Evolutionary conservation across 331 rosid genomes (phyloP), one percentile per base, ranked within the genome.

Genomic region (Rhamnella rubrinervis): DNA sequence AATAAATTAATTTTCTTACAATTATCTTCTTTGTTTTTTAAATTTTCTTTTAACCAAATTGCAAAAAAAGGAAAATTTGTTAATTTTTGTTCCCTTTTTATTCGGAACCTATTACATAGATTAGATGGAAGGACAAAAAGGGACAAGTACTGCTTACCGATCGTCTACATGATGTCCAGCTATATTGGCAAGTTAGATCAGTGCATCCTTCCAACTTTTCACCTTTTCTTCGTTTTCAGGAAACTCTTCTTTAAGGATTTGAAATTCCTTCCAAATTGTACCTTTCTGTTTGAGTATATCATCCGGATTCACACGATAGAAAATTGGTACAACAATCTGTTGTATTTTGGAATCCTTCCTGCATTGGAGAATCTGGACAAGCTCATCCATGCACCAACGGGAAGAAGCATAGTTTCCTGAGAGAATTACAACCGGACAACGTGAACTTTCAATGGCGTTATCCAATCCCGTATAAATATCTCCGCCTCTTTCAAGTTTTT

Each of bases 251-350:
- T 71, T 55, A 4, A 55, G 61, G 0, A 21, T 14, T 14, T 11
- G 21, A 17, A 71, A 51, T 15, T 44, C 62, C 31, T 61, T 0
- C 6, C 0, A 17, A 17, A 50, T 51, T 8, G 41, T 61, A 2
- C 46, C 62, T 6, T 3, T 1, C 6, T 20, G 76, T 10, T 61
- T 61, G 7, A 68, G 16, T 15, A 71, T 26, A 4, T 21, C 6
- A n/a, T 68, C 62, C 0, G 76, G 76, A 51, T 71, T 62, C 16
- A 71, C 69, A 17, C 4, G 1, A 59, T 70, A 67, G 21, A 70
- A 70, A 59, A 59, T 4, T 8, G 66, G 74, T 2, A 70, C 0
- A 4, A 70, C 74, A 40, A 19, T 20, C 9, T 49, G 74, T 0
- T 44, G 0, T 23, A 23, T 23, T 23, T 23, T 11, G 8, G 5